Evolutionary conservation across 2,329 filamentous ascomycete genomes (phyloP).

Genomic region (Aspergillus neotritici): DNA sequence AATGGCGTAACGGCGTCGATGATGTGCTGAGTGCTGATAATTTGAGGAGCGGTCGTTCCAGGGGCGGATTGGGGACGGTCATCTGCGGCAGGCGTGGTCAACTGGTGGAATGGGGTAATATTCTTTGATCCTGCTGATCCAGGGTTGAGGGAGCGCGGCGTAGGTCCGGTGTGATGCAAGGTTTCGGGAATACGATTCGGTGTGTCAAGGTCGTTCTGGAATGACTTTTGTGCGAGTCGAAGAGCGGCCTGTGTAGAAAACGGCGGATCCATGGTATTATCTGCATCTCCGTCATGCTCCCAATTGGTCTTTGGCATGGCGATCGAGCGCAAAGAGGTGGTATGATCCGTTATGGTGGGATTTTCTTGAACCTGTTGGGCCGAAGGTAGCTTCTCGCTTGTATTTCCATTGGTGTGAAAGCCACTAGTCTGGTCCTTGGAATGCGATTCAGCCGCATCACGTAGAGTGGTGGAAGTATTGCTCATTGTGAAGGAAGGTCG

Average conservation of each 20-base stretch:
- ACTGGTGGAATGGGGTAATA: conserved; percentile 27
- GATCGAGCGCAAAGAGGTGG: conserved; percentile 37
- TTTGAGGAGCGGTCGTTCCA: conserved; percentile 16
- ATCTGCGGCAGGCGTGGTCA: conserved; percentile 14
- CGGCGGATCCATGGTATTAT: conserved; percentile 24
- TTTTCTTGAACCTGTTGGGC: conserved; percentile 32
- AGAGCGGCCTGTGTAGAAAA: conserved; percentile 39
- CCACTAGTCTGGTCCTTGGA: conserved; percentile 4
- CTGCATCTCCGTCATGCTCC: conserved; percentile 13
- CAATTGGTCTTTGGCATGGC: conserved; percentile 23
- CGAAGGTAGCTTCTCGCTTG: conserved; percentile 30
- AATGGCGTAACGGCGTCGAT: conserved; percentile 38
- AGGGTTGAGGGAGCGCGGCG: conserved; percentile 9
- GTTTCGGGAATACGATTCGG: conserved; percentile 16
- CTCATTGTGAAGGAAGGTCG: conserved; percentile 7
- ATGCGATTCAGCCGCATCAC: conserved; percentile 11
- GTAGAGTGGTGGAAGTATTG: conserved; percentile 13
- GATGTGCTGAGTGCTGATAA: conserved; percentile 38
- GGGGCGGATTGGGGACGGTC: conserved; percentile 1
- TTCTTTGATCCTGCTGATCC: conserved; percentile 13
- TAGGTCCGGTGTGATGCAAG: conserved; percentile 9
- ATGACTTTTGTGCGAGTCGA: conserved; percentile 34
- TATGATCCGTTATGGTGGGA: conserved; percentile 24
- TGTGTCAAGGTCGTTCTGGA: conserved; percentile 35
- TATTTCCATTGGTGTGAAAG: conserved; percentile 14